Evolutionary conservation across 2,329 filamentous ascomycete genomes (phyloP), one percentile per base, ranked within the genome.

Genomic region (Alternaria brassicae): DNA sequence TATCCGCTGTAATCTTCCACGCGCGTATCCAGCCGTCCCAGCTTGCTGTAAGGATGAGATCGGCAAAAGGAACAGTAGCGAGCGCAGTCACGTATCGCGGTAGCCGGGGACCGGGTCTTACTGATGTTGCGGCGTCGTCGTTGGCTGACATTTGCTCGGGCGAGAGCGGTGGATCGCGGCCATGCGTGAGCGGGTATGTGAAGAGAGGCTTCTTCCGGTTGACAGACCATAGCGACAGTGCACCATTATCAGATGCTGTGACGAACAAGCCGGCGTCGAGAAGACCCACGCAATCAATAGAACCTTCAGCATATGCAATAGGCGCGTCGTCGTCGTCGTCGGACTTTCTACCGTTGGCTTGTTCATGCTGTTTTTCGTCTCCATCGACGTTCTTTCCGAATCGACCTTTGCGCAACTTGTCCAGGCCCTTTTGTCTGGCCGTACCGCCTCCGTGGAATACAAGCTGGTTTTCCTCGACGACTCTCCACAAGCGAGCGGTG

Each of bases 131-230:
- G 1, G 89, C 88, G 55, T 90, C 73, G 49, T 81, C 76, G 47
- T 75, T 72, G n/a, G 92, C 90, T 1, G 89, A 94, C 30, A 89
- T 86, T 68, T 91, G 84, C 19, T 89, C 84, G 1, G 90, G 85
- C 3, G 84, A 81, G 51, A 93, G 80, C 2, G 89, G 82, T 3
- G 89, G 86, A 60, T 97, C 93, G 51, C 96, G 81, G 30, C 95
- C 95, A 77, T 99, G 95, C 4, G 94, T 93, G 28, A 91, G 83
- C 2, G 89, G 85, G 42, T 95, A 81, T 3, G 91, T 91, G 78
- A 89, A 91, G 9, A 99, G 83, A 0, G 95, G 90, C 79, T 98
- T 98, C 85, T 99, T 99, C 82, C 96, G 97, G 75, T 93, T 86
- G 21, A 93, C 84, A 61, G 89, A 92, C 94, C 94, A 98, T 12